Percentiles rank a stretch among this genome's conserved stretches.
Evolutionary conservation across 345 rosid genomes (phyloP).

Genomic region (Carallia brachiata): DNA sequence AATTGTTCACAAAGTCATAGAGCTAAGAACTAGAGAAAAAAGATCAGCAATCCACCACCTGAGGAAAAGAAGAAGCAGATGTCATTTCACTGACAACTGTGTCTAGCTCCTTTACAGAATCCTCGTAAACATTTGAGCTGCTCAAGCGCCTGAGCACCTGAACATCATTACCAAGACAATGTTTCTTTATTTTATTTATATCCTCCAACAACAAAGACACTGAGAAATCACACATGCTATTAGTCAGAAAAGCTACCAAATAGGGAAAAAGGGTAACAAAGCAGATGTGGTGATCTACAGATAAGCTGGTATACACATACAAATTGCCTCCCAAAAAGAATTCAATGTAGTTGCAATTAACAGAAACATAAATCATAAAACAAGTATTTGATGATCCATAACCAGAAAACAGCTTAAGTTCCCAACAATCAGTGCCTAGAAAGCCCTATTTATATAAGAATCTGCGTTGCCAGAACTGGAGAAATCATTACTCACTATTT

Average conservation of each 20-base stretch:
- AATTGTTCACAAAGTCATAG: not conserved
- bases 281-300: not conserved
- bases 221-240: not conserved
- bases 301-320: not conserved
- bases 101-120: slow-evolving; percentile 59
- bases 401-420: no score
- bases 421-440: no score
- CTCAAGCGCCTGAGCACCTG: slow-evolving; percentile 47
- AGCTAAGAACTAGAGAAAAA: not conserved
- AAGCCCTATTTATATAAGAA: no score
- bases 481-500: no score
- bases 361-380: no score
- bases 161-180: slow-evolving; percentile 1
- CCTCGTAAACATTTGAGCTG: slow-evolving; percentile 41
- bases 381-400: no score
- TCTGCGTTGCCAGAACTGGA: no score
- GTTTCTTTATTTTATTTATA: not conserved
- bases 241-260: not conserved
- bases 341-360: not conserved
- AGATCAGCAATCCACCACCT: slow-evolving; percentile 36
- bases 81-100: slow-evolving; percentile 49
- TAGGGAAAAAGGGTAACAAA: not conserved
- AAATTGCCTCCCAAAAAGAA: not conserved
- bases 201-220: slow-evolving; percentile 2
- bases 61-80: slow-evolving; percentile 64